Base-by-base conservation (phyloP, 1,139 yeast species). In the Lodderomyces jiufengensis region DNA sequence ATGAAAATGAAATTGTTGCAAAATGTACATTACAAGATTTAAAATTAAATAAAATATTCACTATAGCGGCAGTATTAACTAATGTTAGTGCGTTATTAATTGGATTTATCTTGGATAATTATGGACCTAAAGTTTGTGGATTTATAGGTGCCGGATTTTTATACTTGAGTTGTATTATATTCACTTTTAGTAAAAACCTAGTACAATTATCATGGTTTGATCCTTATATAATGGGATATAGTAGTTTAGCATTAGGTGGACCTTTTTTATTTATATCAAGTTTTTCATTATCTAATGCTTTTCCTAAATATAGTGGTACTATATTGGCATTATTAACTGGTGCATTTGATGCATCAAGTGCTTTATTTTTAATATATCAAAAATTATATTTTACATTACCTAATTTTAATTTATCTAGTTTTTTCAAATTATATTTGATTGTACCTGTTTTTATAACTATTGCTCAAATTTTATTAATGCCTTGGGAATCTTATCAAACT, bases 311-410 rank as follows among this genome's bases (percentile, higher is more conserved):
- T 25, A 60, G 69, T 29, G 75, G 75, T 2, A 53, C 69, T 11
- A 59, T 69, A 20, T 58, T 69, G 46, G 74, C 74, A 4, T 51
- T 69, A 31, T 50, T 69, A 31, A 67, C 73, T 0, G 75, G 75
- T 3, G 74, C 74, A 0, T 69, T 69, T 44, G 74, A 69, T 50
- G 66, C 73, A 9, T 66, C 73, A 1, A 62, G 70, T 11, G 74
- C 73, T 0, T 59, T 69, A 16, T 68, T 69, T 46, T 61, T 69
- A 49, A 36, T 66, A 26, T 69, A 66, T 18, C 55, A 59, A 33
- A 44, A 62, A 16, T 38, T 58, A 27, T 69, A 65, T 49, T 51
- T 48, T 34, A 50, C 41, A 23, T 46, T 59, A 13, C 30, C 37
- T n/a, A 64, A 63, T 1, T 63, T 69, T 43, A 51, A 63, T 9